phyloP scores from a whole-genome alignment of 2,329 filamentous ascomycete species.

The Pseudogymnoascus sp. region DNA sequence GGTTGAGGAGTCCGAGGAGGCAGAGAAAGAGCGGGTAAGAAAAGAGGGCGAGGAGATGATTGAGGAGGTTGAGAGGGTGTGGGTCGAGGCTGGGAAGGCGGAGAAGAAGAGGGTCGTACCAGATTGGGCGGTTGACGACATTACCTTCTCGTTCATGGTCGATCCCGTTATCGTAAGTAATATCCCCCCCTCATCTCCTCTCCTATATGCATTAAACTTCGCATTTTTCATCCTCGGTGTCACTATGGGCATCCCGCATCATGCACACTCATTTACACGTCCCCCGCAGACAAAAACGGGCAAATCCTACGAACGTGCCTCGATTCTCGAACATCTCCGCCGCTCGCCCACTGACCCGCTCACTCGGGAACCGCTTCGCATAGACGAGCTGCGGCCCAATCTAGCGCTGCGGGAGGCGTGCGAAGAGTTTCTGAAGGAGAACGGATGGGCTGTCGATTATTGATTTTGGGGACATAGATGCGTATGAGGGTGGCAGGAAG shows the following conservation, averaged over 20 bases:
- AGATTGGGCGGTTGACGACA: slow-evolving; percentile 70
- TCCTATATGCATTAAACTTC: background rate
- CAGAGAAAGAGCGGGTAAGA: slow-evolving; percentile 42
- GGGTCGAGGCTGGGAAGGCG: slow-evolving; percentile 38
- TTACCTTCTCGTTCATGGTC: slow-evolving; percentile 65
- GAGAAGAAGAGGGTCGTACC: slow-evolving; percentile 54
- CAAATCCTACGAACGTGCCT: slow-evolving; percentile 80
- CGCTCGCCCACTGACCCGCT: slow-evolving; percentile 70
- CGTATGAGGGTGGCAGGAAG: too few relatives aligned
- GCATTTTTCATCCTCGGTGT: background rate
- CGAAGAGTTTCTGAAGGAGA: slow-evolving; percentile 74
- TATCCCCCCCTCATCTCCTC: background rate
- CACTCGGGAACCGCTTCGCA: slow-evolving; percentile 65
- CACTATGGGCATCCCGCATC: background rate
- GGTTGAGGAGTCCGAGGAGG: slow-evolving; percentile 43
- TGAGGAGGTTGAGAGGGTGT: slow-evolving; percentile 32
- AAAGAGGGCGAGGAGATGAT: slow-evolving; percentile 25
- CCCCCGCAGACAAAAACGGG: slow-evolving; percentile 64
- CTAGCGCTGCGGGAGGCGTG: slow-evolving; percentile 74
- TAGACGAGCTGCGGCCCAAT: slow-evolving; percentile 71
- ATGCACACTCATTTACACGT: background rate
- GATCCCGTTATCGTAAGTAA: slow-evolving; percentile 47
- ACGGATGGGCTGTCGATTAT: slow-evolving; percentile 92
- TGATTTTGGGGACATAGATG: slow-evolving; percentile 30
- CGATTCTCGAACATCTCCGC: slow-evolving; percentile 78